Base-by-base conservation (phyloP, 129 eudicot species). In the Lactuca sativa region DNA sequence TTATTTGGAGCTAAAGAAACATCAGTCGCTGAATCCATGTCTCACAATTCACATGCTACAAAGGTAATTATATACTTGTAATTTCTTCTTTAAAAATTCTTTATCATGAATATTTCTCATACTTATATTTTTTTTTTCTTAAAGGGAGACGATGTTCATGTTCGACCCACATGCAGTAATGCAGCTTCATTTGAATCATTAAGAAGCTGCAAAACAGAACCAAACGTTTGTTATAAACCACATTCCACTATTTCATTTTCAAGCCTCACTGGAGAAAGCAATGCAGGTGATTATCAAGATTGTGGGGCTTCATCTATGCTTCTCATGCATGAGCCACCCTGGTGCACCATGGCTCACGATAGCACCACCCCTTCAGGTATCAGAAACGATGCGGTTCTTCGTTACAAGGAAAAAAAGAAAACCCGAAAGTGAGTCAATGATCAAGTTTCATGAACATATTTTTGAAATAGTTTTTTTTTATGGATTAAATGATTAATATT, bases 321-420 rank as follows among this genome's bases (percentile, higher is more conserved):
- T 66, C 74, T 82, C 51, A 76, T 73, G 83, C 96, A 90, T 34
- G 96, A 86, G 75, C 96, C 96, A 36, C 98, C 95, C 16, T 84
- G 96, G 90, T 66, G 77, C 72, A 75, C 91, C 76, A 86, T 77
- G 12, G 66, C 77, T 78, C 80, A 86, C 7, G 96, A 92, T 51
- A 77, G 63, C 76, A 70, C 95, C 56, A 58, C 73, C 40, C 77
- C 87, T 55, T 78, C 91, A 41, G 80, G 83, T 73, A 86, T 59
- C 73, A 85, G 98, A 83, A 86, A 71, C 53, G 76, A 83, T 77
- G 98, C 96, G 6, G 95, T 92, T 56, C 79, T 81, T 72, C 95
- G 98, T 52, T 92, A 92, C 74, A 89, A 82, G 80, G 98, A 92
- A 70, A 92, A 92, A 81, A 92, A 83, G 80, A 92, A 92, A 74